phyloP scores from a whole-genome alignment of 2,329 filamentous ascomycete species.

The Apiospora marii region DNA sequence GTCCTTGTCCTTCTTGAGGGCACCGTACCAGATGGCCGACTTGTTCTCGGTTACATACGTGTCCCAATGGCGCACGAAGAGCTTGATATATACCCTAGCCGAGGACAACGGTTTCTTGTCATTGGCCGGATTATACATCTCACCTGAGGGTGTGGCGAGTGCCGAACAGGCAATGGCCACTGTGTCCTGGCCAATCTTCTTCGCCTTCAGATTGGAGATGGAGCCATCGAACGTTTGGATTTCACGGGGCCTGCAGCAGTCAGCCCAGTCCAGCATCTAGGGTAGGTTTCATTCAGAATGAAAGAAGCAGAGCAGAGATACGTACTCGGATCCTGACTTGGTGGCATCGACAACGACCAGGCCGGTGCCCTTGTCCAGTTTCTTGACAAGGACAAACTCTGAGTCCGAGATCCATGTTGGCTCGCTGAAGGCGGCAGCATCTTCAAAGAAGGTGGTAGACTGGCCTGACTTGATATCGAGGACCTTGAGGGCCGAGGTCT shows the following conservation, averaged over 20 bases:
- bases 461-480: slow-evolving; percentile 74
- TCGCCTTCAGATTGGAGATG: slow-evolving; percentile 67
- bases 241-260: slow-evolving; percentile 48
- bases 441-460: slow-evolving; percentile 70
- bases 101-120: slow-evolving; percentile 67
- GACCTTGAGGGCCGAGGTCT: slow-evolving; percentile 72
- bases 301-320: slow-evolving; percentile 17
- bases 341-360: slow-evolving; percentile 52
- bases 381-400: slow-evolving; percentile 64
- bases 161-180: slow-evolving; percentile 68
- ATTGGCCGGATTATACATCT: slow-evolving; percentile 71
- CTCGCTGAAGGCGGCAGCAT: slow-evolving; percentile 66
- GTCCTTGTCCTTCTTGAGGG: slow-evolving; percentile 46
- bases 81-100: slow-evolving; percentile 74
- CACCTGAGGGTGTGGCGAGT: slow-evolving; percentile 71
- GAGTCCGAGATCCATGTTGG: slow-evolving; percentile 79
- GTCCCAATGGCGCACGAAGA: slow-evolving; percentile 88
- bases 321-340: slow-evolving; percentile 49
- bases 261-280: not conserved
- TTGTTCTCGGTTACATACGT: slow-evolving; percentile 73
- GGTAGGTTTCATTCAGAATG: not conserved
- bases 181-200: slow-evolving; percentile 56
- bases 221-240: slow-evolving; percentile 59
- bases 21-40: slow-evolving; percentile 63
- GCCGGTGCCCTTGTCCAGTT: slow-evolving; percentile 55